Evolutionary conservation across 768 basidiomycete genomes (phyloP), one percentile per base, ranked within the genome.

Genomic region (Hericium rajendrae): DNA sequence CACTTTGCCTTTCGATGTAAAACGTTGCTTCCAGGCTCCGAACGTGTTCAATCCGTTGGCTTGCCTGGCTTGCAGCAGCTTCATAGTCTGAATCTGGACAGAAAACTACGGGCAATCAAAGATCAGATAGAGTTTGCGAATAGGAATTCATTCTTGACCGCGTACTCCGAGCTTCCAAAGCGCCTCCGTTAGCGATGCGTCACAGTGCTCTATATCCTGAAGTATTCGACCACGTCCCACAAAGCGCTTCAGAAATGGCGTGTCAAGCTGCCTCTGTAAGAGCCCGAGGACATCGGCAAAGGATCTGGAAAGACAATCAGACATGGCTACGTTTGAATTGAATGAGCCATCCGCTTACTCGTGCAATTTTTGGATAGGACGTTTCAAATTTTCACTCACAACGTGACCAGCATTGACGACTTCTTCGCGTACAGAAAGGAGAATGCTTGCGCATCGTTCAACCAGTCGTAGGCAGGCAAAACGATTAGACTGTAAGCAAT

Each of bases 161-260:
- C 28, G 8, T 57, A 76, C 78, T 37, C 78, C 73, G 64, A 87
- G 85, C 65, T 83, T 74, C n/a, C 69, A 68, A 41, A 85, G 66
- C 4, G 81, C 79, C 38, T 85, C 79, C 24, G 72, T 72, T 18
- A 90, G 71, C 2, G 73, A 73, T 10, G 77, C 71, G 52, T 83
- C 78, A 52, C 83, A 85, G 2, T 66, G 70, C 0, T 67, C 63
- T 38, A 90, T 79, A 28, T 79, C 76, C 3, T 72, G 71, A 15
- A 76, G 65, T 32, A 84, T 84, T 60, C 91, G 86, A 40, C 87
- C 84, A 43, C 86, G 79, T 65, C 83, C 82, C 43, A 92, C 74
- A 64, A 88, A 91, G 4, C 88, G 76, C 69, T 88, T 88, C 60
- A 92, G 70, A 71, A 90, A 91, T 0, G 89, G 85, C 1, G 86